Evolutionary conservation across 2,329 filamentous ascomycete species (phyloP).

Genomic region (Fusarium secorum): DNA sequence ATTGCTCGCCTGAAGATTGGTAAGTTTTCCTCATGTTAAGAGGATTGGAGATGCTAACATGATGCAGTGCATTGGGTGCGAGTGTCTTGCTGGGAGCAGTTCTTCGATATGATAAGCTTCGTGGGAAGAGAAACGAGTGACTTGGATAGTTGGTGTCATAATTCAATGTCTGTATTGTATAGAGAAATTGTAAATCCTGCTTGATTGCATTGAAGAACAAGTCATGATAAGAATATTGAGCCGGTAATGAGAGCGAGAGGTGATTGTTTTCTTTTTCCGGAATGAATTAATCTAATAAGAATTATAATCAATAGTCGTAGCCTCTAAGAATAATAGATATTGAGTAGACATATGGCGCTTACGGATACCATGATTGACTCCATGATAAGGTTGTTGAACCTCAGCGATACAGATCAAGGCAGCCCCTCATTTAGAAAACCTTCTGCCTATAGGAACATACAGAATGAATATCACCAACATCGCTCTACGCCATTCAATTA

Average conservation of each 20-base stretch:
- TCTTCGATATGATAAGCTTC: background rate
- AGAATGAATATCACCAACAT: accelerated
- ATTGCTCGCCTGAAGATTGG: slow-evolving; percentile 11
- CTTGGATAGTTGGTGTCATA: accelerated
- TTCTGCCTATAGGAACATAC: accelerated
- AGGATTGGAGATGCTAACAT: background rate
- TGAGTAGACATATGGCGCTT: accelerated
- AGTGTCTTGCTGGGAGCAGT: slow-evolving; percentile 4
- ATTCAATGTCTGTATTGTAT: no score
- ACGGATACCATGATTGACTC: background rate
- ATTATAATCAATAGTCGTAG: accelerated
- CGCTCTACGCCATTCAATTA: accelerated
- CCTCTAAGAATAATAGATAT: background rate
- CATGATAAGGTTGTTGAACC: background rate
- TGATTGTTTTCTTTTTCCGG: accelerated
- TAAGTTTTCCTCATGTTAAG: accelerated
- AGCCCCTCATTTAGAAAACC: no score
- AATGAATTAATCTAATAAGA: accelerated
- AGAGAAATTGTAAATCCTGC: accelerated
- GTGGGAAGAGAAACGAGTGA: accelerated
- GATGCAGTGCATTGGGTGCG: background rate
- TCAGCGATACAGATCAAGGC: background rate
- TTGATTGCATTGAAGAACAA: background rate
- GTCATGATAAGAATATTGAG: background rate
- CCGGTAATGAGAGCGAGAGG: accelerated